Evolutionary conservation across 2,329 filamentous ascomycete species (phyloP).

Genomic region (Zopfia rhizophila): DNA sequence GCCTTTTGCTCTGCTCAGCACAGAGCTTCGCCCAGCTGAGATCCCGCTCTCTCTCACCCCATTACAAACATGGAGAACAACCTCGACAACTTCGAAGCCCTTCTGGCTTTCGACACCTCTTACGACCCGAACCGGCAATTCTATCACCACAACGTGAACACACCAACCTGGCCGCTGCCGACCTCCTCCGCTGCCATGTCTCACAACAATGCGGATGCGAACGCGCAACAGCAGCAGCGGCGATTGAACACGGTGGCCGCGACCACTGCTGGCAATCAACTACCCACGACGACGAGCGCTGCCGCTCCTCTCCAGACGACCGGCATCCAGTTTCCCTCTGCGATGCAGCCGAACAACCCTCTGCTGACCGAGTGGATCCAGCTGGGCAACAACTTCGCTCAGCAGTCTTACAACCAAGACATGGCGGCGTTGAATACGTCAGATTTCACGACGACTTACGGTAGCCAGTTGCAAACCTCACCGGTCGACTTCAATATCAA

Average conservation of each 20-base stretch:
- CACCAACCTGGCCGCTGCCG: constrained; percentile 51
- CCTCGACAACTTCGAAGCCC: constrained; percentile 51
- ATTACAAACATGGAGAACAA: constrained; percentile 56
- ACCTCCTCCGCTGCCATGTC: constrained; percentile 48
- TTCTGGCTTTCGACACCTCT: constrained; percentile 53
- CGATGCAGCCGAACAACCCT: constrained; percentile 47
- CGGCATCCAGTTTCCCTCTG: constrained; percentile 43
- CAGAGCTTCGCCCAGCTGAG: constrained; percentile 46
- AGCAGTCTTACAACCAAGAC: constrained; percentile 42
- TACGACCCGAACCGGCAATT: constrained; percentile 50
- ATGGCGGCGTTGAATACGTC: constrained; percentile 46
- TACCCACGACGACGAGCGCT: constrained; percentile 37
- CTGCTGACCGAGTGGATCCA: constrained; percentile 58
- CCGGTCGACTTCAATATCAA: constrained; percentile 59
- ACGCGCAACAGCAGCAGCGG: constrained; percentile 36
- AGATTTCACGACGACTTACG: constrained; percentile 53
- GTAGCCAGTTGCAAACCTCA: constrained; percentile 55
- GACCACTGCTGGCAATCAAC: constrained; percentile 29
- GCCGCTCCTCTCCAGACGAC: constrained; percentile 48
- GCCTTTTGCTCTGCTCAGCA: constrained; percentile 42
- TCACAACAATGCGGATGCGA: constrained; percentile 37
- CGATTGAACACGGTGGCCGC: constrained; percentile 41
- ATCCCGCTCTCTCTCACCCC: constrained; percentile 27
- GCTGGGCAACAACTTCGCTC: constrained; percentile 46
- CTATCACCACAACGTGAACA: constrained; percentile 31